Percentiles rank a stretch among this genome's conserved stretches.
These are phyloP conservation scores for Ustilago cynodontis DNA, from an alignment of 1,284 basidiomycete species.

Conservation along the genomic window DNA sequence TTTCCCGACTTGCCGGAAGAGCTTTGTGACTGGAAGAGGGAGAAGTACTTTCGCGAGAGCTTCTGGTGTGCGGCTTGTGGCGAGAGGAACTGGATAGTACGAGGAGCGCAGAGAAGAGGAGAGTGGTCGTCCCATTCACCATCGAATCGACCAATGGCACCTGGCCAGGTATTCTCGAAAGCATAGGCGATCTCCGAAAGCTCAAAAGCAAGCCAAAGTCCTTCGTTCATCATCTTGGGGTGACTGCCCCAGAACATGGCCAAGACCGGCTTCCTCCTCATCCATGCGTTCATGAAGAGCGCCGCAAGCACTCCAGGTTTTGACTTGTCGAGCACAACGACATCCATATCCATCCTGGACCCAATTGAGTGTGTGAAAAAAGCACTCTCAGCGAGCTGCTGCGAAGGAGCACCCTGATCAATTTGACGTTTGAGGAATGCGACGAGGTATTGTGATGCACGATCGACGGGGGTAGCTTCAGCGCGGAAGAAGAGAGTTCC, in stretches of 20 bases:
- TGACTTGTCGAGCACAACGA: constrained; percentile 47
- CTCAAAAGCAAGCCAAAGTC: constrained; percentile 46
- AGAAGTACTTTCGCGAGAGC: constrained; percentile 31
- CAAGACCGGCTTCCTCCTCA: constrained; percentile 21
- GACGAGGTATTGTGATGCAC: constrained; percentile 38
- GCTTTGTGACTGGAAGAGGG: constrained; percentile 21
- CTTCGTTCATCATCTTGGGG: constrained; percentile 38
- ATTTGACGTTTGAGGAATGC: constrained; percentile 51
- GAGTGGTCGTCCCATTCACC: constrained; percentile 50
- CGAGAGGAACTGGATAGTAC: constrained; percentile 43
- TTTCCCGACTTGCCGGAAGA: background rate
- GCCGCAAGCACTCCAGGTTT: constrained; percentile 40
- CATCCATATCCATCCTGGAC: constrained; percentile 46
- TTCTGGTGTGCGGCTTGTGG: constrained; percentile 30
- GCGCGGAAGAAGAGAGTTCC: constrained; percentile 51
- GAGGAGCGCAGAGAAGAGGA: constrained; percentile 34
- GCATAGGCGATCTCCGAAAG: constrained; percentile 34
- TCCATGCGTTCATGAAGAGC: constrained; percentile 47
- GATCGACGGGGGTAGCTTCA: constrained; percentile 38
- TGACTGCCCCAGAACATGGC: constrained; percentile 36
- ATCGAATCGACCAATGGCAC: constrained; percentile 38
- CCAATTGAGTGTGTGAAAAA: constrained; percentile 40
- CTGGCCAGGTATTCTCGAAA: constrained; percentile 49
- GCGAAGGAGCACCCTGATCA: constrained; percentile 33
- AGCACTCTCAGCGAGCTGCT: constrained; percentile 29